Evolutionary conservation across 225 moss, liverwort and hornwort species (phyloP).

Genomic region (Marchantia paleacea): DNA sequence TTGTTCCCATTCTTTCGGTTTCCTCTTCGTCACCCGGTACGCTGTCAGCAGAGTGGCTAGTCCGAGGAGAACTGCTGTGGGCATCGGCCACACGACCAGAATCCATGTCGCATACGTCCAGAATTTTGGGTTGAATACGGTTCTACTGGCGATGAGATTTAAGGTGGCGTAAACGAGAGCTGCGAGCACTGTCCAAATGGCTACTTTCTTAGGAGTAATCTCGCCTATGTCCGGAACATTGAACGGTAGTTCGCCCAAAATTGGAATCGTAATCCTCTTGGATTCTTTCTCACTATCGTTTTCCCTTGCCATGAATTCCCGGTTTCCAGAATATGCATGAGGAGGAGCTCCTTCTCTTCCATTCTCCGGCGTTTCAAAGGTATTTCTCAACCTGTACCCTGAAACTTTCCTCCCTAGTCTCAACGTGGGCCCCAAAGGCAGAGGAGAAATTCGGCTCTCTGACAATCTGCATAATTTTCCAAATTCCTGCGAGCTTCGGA

Average conservation of each 20-base stretch:
- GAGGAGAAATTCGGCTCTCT: not conserved
- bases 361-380: not conserved
- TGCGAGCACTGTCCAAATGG: slow-evolving; percentile 55
- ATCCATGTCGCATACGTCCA: slow-evolving; percentile 79
- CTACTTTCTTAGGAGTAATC: slow-evolving; percentile 47
- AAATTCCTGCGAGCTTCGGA: not conserved
- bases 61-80: slow-evolving; percentile 58
- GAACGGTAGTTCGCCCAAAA: slow-evolving; percentile 35
- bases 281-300: not conserved
- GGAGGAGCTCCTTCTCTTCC: not conserved
- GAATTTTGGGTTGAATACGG: slow-evolving; percentile 55
- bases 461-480: not conserved
- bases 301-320: slow-evolving; percentile 1
- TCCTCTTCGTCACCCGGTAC: slow-evolving; percentile 46
- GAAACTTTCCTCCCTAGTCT: slow-evolving; percentile 3
- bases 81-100: slow-evolving; percentile 84
- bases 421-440: not conserved
- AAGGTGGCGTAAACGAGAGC: slow-evolving; percentile 46
- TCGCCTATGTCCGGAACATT: slow-evolving; percentile 13
- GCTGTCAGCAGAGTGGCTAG: slow-evolving; percentile 56
- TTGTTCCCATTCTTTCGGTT: slow-evolving; percentile 78
- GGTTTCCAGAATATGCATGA: not conserved
- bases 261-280: slow-evolving; percentile 25
- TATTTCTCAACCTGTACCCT: not conserved
- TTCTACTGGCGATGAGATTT: slow-evolving; percentile 38